Percentiles rank a stretch among this genome's conserved stretches.
Evolutionary conservation across 805 yeast genomes (phyloP).

Genomic region (Sugiyamaella boreocaroliniensis): DNA sequence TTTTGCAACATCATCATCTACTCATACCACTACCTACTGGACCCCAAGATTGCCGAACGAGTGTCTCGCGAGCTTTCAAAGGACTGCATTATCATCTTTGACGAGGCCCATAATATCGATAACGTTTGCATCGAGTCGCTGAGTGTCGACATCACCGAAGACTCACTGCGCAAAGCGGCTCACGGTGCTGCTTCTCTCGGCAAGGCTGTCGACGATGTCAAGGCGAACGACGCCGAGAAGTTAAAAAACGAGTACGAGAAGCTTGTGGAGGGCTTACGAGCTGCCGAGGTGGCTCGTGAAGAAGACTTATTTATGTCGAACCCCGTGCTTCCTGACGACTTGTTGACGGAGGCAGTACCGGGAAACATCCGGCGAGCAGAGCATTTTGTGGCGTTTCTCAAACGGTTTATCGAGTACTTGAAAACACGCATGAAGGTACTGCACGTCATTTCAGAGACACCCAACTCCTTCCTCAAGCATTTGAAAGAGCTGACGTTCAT

Average conservation of each 20-base stretch:
- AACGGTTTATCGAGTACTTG: slow-evolving; percentile 86
- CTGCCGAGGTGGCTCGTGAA: slow-evolving; percentile 58
- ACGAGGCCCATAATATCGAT: slow-evolving; percentile 98
- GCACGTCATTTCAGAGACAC: slow-evolving; percentile 97
- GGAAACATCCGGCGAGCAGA: slow-evolving; percentile 97
- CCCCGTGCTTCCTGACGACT: slow-evolving; percentile 80
- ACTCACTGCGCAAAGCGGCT: slow-evolving; percentile 76
- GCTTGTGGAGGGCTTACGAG: slow-evolving; percentile 82
- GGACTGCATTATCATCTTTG: slow-evolving; percentile 90
- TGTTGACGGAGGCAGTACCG: slow-evolving; percentile 88
- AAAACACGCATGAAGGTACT: slow-evolving; percentile 96
- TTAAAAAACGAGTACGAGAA: slow-evolving; percentile 87
- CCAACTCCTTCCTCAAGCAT: slow-evolving; percentile 86
- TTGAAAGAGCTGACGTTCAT: slow-evolving; percentile 88
- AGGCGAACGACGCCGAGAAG: slow-evolving; percentile 72
- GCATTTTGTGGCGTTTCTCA: slow-evolving; percentile 88
- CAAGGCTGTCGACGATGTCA: slow-evolving; percentile 79
- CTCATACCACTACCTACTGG: slow-evolving; percentile 91
- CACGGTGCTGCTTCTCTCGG: slow-evolving; percentile 76
- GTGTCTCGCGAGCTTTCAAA: slow-evolving; percentile 88
- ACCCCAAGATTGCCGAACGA: slow-evolving; percentile 94
- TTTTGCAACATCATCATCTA: slow-evolving; percentile 86
- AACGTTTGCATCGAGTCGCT: slow-evolving; percentile 96
- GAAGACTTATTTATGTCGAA: slow-evolving; percentile 73
- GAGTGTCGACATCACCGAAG: slow-evolving; percentile 87